phyloP scores from a whole-genome alignment of 192 early-diverging fungal species.

The Phycomyces blakesleeanus region DNA sequence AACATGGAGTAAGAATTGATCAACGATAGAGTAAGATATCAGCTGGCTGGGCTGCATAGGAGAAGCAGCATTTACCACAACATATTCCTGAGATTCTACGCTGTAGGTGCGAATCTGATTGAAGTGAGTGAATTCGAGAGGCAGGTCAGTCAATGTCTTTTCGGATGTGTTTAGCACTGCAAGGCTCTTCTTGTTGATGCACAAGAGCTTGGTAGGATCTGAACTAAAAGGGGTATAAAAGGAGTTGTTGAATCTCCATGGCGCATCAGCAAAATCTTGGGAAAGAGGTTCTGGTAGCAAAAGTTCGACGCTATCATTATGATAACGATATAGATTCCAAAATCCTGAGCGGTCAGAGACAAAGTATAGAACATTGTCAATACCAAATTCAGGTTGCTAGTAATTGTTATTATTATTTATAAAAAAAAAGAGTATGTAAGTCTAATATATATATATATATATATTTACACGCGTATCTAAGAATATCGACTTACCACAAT shows the following conservation, averaged over 20 bases:
- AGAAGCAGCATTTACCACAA: constrained; percentile 9
- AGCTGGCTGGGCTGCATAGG: constrained; percentile 6
- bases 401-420: too few relatives aligned
- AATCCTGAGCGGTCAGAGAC: constrained; percentile 66
- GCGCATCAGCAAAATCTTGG: constrained; percentile 63
- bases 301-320: constrained; percentile 30
- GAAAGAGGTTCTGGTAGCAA: constrained; percentile 43
- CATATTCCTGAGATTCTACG: neutral
- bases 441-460: neutral
- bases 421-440: too few relatives aligned
- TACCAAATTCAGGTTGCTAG: constrained; percentile 61
- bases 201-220: constrained; percentile 36
- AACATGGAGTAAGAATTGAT: neutral
- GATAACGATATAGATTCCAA: constrained; percentile 65
- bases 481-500: constrained; percentile 29
- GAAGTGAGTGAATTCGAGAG: neutral
- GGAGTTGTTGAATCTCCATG: constrained; percentile 41
- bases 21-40: constrained; percentile 10
- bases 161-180: constrained; percentile 18
- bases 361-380: constrained; percentile 58
- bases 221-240: constrained; percentile 8
- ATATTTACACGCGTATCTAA: too few relatives aligned
- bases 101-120: constrained; percentile 10
- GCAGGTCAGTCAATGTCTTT: constrained; percentile 22
- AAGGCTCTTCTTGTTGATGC: constrained; percentile 29